phyloP scores from a whole-genome alignment of 2,329 filamentous ascomycete genomes.

The Helicocarpus griseus region DNA sequence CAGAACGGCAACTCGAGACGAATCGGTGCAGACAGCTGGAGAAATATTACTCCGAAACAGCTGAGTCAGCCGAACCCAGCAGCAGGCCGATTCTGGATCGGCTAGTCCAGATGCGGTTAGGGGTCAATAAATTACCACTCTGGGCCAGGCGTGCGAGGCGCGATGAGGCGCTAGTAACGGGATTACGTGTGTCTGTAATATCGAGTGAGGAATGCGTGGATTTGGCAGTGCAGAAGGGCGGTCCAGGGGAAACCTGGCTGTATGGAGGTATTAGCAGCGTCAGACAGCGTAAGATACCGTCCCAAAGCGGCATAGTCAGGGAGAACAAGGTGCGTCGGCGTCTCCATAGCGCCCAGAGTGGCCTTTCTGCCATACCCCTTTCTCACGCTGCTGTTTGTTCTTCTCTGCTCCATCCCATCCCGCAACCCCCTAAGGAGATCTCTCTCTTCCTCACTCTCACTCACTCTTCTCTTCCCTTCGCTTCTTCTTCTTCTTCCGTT shows the following conservation, averaged over 20 bases:
- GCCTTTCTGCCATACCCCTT: background rate
- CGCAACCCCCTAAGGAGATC: background rate
- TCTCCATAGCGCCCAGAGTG: background rate
- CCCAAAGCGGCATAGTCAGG: constrained; percentile 3
- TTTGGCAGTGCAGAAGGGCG: background rate
- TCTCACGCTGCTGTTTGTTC: background rate
- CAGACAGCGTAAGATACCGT: no score
- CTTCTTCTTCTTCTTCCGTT: constrained; percentile 26
- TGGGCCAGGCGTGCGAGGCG: no score
- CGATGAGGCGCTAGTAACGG: background rate
- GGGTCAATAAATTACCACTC: background rate
- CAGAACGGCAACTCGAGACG: background rate
- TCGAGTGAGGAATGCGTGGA: background rate
- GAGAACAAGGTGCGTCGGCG: background rate
- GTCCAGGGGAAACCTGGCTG: background rate
- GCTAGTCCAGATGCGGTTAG: background rate
- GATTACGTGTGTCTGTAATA: no score
- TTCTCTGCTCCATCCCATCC: background rate
- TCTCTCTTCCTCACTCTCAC: constrained; percentile 2
- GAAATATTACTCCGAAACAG: background rate
- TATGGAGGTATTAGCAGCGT: background rate
- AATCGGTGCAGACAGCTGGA: background rate
- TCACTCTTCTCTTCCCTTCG: constrained; percentile 5
- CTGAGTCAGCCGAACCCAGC: background rate
- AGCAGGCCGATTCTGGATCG: no score